phyloP scores from a whole-genome alignment of 352 stramenopile species.

The Halophytophthora batemanensis region DNA sequence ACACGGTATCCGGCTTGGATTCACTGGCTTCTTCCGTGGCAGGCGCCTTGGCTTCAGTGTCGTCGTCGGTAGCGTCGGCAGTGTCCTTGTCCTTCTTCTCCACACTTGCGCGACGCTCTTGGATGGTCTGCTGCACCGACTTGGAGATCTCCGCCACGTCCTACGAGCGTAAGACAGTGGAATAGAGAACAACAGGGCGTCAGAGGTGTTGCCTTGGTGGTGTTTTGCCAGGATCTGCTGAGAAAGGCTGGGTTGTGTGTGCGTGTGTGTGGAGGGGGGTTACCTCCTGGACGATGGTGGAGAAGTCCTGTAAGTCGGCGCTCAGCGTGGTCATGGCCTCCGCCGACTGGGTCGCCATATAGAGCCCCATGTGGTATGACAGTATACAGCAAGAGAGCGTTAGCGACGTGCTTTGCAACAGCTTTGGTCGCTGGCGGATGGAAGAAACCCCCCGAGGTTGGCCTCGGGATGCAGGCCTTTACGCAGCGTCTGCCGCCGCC shows the following conservation, averaged over 20 bases:
- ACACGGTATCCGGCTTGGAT: conserved; percentile 19
- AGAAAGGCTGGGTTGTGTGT: neutral
- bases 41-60: conserved; percentile 2
- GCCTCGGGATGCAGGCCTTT: no score
- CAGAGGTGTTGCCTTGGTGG: no score
- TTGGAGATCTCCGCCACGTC: conserved; percentile 63
- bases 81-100: conserved; percentile 29
- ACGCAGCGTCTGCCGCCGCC: no score
- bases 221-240: neutral
- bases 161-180: conserved; percentile 3
- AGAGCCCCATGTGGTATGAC: conserved; percentile 22
- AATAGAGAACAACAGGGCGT: neutral
- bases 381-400: neutral
- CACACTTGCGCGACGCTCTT: conserved; percentile 42
- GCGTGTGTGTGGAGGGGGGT: no score
- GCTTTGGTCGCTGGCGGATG: neutral
- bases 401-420: neutral
- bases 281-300: conserved; percentile 60
- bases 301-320: conserved; percentile 71
- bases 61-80: conserved; percentile 8
- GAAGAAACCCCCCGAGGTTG: neutral
- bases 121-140: conserved; percentile 44
- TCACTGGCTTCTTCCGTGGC: neutral
- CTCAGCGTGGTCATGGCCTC: conserved; percentile 73
- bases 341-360: conserved; percentile 46